Evolutionary conservation across 2,329 filamentous ascomycete genomes (phyloP), one percentile per base, ranked within the genome.

Genomic region (Penicillium hordei): DNA sequence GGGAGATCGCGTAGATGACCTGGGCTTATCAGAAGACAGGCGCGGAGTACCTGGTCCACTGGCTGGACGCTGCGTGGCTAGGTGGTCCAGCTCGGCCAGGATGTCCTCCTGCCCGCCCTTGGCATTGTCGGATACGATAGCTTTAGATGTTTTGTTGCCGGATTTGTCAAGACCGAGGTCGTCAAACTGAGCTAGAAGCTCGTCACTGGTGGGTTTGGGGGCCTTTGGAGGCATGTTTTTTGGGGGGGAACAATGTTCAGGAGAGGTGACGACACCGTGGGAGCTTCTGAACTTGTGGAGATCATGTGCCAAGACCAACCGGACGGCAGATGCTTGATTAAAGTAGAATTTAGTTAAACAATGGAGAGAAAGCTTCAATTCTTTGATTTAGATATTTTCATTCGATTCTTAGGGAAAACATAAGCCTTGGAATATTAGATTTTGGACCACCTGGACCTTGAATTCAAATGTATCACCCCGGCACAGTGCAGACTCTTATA

Each of bases 11-110:
- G 75, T 60, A 82, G 85, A 65, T 83, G 71, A 86, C 65, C 61
- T 76, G 62, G 60, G 70, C 53, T 72, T 70, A 66, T 78, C 80
- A 45, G 78, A 78, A 57, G 79, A 81, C 58, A 81, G 74, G 65
- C 90, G 89, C 39, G 93, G 94, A 1, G 93, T 97, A 68, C 90
- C 88, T 17, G 93, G 90, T 48, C 93, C 87, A 62, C 87, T 87
- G 60, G 80, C 70, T 33, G 90, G 83, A 70, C 88, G 81, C 73
- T 90, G 86, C 53, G 85, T 82, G 68, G 86, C 90, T 43, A 96
- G 85, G 66, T 88, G 87, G 73, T 95, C 91, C 60, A 97, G 85
- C 68, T 97, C 93, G 61, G 92, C 92, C 39, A 97, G 83, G 57
- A 93, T 86, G 72, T 96, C 92, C 66, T 67, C 65, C 58, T 90